Percentiles rank a stretch among this genome's conserved stretches.
phyloP scores from a whole-genome alignment of 495 filamentous ascomycete genomes.

The Polyplosphaeria fusca region DNA sequence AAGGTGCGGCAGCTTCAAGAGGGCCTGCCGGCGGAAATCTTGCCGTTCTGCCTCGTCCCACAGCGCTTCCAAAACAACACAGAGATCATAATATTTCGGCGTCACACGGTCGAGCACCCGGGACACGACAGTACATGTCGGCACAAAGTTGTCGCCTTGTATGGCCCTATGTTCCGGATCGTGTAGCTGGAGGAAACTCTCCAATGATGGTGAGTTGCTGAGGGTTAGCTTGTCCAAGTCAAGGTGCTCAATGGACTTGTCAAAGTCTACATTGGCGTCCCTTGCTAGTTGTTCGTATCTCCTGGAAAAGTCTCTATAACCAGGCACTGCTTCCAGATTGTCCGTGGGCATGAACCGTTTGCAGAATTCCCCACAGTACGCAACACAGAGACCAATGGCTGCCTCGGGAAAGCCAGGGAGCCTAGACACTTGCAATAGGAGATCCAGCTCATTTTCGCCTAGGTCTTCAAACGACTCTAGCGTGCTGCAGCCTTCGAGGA shows the following conservation, averaged over 20 bases:
- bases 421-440: constrained; percentile 27
- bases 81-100: constrained; percentile 5
- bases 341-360: not conserved
- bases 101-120: constrained; percentile 7
- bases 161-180: constrained; percentile 9
- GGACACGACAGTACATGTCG: constrained; percentile 5
- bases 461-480: not conserved
- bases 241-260: not conserved
- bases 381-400: constrained; percentile 30
- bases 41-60: constrained; percentile 44
- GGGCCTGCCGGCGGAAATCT: constrained; percentile 38
- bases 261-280: not conserved
- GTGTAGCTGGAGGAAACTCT: constrained; percentile 6
- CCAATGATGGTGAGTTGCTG: not conserved
- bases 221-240: not conserved
- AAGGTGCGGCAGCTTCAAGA: constrained; percentile 29
- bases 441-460: constrained; percentile 13
- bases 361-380: constrained; percentile 27
- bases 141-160: constrained; percentile 7
- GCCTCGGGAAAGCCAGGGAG: constrained; percentile 37
- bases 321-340: constrained; percentile 1
- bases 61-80: constrained; percentile 31
- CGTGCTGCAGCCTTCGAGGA: constrained; percentile 21
- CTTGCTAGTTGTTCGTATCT: too few species aligned
- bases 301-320: too few species aligned